Evolutionary conservation across 495 filamentous ascomycete genomes (phyloP).

Genomic region (Penicillium antarcticum): DNA sequence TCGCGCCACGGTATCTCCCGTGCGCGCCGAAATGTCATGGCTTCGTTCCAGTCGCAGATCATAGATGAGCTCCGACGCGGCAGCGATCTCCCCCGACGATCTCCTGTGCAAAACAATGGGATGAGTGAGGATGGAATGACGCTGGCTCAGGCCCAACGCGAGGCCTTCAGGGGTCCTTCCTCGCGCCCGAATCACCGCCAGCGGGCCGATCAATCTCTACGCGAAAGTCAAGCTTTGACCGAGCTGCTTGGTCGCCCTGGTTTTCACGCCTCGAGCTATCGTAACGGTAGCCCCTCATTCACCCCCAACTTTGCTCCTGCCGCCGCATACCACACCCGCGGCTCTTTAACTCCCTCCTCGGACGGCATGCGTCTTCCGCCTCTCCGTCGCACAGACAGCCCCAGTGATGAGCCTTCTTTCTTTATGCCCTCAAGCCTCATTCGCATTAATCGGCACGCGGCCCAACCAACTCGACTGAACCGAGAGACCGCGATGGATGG

Average conservation of each 20-base stretch:
- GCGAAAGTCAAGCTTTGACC: constrained; percentile 18
- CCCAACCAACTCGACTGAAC: constrained; percentile 14
- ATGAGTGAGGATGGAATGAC: constrained; percentile 32
- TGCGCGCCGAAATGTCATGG: constrained; percentile 30
- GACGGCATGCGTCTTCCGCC: constrained; percentile 24
- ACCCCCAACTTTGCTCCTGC: constrained; percentile 50
- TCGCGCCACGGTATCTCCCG: constrained; percentile 28
- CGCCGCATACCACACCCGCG: constrained; percentile 26
- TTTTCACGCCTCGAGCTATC: not conserved
- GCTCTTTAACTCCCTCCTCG: constrained; percentile 21
- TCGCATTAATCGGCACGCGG: constrained; percentile 23
- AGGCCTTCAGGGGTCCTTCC: constrained; percentile 15
- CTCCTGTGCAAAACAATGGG: constrained; percentile 28
- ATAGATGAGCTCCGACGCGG: constrained; percentile 45
- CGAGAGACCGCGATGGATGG: constrained; percentile 55
- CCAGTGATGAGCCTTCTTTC: constrained; percentile 9
- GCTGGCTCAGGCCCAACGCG: constrained; percentile 31
- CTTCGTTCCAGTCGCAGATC: constrained; percentile 36
- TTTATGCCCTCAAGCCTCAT: constrained; percentile 1
- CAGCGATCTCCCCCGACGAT: constrained; percentile 2
- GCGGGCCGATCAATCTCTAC: constrained; percentile 26
- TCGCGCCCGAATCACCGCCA: constrained; percentile 21
- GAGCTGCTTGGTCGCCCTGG: constrained; percentile 25
- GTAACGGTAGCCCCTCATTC: constrained; percentile 16
- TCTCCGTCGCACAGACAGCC: constrained; percentile 21